phyloP scores from a whole-genome alignment of 495 filamentous ascomycete species.

The Cercophora sp. region DNA sequence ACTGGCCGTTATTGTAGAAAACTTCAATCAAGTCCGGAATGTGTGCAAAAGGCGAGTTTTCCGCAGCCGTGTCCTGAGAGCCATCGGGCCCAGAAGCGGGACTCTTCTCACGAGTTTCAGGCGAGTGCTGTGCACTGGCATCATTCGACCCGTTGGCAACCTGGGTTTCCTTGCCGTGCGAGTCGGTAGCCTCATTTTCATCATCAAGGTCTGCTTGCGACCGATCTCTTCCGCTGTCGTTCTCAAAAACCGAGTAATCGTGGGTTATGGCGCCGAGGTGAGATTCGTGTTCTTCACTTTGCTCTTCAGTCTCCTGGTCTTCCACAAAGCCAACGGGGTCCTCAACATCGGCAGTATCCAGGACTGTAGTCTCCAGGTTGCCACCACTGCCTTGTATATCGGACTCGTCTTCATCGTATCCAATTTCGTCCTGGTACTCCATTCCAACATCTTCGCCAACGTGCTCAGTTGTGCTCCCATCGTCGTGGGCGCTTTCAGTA shows the following conservation, averaged over 20 bases:
- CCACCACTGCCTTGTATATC: neutral
- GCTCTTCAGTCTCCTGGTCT: too few relatives aligned
- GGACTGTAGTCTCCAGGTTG: neutral
- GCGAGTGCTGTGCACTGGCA: neutral
- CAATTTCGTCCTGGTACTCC: conserved; percentile 29
- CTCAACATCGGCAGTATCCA: neutral
- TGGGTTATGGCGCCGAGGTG: too few relatives aligned
- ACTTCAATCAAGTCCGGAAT: too few relatives aligned
- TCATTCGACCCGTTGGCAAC: neutral
- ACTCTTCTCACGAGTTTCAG: neutral
- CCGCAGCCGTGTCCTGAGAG: neutral
- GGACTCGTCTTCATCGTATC: conserved; percentile 29
- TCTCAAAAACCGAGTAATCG: neutral
- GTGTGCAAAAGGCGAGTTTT: too few relatives aligned
- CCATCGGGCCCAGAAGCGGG: neutral
- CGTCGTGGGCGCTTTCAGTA: neutral
- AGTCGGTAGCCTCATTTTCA: neutral
- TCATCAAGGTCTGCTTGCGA: neutral
- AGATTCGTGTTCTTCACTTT: too few relatives aligned
- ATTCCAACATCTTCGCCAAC: conserved; percentile 8
- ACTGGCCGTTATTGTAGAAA: conserved; percentile 62
- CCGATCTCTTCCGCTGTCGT: neutral
- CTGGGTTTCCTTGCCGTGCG: neutral
- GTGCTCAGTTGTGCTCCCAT: conserved; percentile 15
- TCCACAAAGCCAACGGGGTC: too few relatives aligned